Percentiles rank a stretch among this genome's conserved stretches.
Evolutionary conservation across 805 yeast genomes (phyloP).

Genomic region (Sugiyamaella valdiviana): DNA sequence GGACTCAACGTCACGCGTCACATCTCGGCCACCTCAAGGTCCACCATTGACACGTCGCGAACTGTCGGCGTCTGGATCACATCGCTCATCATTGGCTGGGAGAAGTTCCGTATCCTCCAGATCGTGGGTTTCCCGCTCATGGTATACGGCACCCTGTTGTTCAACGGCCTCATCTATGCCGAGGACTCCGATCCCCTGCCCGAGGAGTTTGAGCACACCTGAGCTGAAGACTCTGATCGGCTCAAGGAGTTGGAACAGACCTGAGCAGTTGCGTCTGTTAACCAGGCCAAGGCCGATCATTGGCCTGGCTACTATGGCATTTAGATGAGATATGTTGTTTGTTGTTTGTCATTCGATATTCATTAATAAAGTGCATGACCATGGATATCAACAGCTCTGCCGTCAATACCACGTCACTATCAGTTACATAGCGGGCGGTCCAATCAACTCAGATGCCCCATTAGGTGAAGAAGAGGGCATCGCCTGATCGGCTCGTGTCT

Average conservation of each 20-base stretch:
- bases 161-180: slow-evolving; percentile 53
- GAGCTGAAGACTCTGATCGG: neutral
- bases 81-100: slow-evolving; percentile 71
- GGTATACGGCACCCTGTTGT: slow-evolving; percentile 66
- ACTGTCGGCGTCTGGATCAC: slow-evolving; percentile 71
- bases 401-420: neutral
- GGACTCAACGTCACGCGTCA: slow-evolving; percentile 63
- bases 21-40: slow-evolving; percentile 69
- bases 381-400: neutral
- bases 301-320: too few relatives aligned
- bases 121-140: slow-evolving; percentile 55
- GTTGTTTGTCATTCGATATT: too few relatives aligned
- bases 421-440: neutral
- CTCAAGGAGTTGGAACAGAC: too few relatives aligned
- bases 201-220: slow-evolving; percentile 17
- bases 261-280: too few relatives aligned
- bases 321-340: too few relatives aligned
- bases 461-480: too few relatives aligned
- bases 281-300: too few relatives aligned
- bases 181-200: slow-evolving; percentile 12
- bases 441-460: too few relatives aligned
- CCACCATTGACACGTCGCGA: slow-evolving; percentile 73
- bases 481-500: too few relatives aligned
- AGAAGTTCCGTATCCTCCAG: slow-evolving; percentile 55
- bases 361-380: neutral